Percentiles rank a stretch among this genome's conserved stretches.
phyloP scores from a whole-genome alignment of 768 basidiomycete genomes.

The Pulveroboletus sp. region DNA sequence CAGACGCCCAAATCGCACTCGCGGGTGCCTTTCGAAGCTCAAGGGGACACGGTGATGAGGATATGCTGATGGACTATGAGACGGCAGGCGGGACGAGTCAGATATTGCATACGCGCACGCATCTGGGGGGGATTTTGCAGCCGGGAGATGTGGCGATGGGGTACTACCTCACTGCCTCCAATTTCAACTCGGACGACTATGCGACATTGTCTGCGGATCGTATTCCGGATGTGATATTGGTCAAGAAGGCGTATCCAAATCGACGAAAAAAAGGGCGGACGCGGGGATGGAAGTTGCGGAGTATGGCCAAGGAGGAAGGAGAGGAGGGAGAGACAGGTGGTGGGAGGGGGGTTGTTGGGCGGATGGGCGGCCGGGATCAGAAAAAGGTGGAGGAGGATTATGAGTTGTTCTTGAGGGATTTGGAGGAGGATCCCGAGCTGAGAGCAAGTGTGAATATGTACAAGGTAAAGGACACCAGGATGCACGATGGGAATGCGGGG shows the following conservation, averaged over 20 bases:
- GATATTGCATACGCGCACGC: constrained; percentile 95
- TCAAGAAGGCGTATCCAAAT: constrained; percentile 95
- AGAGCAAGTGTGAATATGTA: constrained; percentile 85
- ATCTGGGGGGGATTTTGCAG: constrained; percentile 89
- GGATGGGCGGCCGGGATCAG: constrained; percentile 86
- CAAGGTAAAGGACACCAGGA: constrained; percentile 58
- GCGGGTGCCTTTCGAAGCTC: constrained; percentile 73
- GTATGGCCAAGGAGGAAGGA: constrained; percentile 89
- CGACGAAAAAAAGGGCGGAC: constrained; percentile 86
- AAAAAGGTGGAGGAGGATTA: constrained; percentile 96
- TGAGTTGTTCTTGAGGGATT: constrained; percentile 89
- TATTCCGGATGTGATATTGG: constrained; percentile 88
- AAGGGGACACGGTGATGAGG: constrained; percentile 40
- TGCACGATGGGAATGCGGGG: constrained; percentile 38
- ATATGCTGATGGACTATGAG: constrained; percentile 61
- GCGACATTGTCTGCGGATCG: constrained; percentile 60
- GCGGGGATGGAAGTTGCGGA: constrained; percentile 84
- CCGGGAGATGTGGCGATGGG: constrained; percentile 94
- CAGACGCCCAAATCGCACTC: constrained; percentile 88
- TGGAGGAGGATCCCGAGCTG: constrained; percentile 95
- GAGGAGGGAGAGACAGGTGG: constrained; percentile 80
- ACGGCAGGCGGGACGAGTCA: constrained; percentile 58
- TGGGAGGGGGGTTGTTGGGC: constrained; percentile 83
- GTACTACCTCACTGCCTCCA: constrained; percentile 83
- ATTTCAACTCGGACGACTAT: constrained; percentile 92